A percentile compares a stretch with the other conserved stretches of the same genome.
These are phyloP conservation scores for Fonsecaea pugnacius DNA, from an alignment of 2,329 filamentous ascomycete genomes.

Conservation along the genomic window DNA sequence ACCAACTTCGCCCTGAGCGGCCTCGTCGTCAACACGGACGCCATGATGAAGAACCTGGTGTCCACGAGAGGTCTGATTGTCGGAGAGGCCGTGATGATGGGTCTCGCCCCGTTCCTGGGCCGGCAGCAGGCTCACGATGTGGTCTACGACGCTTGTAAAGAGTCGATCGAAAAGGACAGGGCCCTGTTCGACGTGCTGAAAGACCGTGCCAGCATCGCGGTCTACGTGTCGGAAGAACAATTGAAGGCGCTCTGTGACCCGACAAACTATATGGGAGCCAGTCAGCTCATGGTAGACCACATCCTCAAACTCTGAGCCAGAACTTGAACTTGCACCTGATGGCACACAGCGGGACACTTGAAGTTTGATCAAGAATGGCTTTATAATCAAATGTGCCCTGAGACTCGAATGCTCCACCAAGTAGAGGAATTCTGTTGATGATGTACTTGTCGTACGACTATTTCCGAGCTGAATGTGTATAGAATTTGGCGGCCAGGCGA, in stretches of 20 bases:
- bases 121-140: conserved; percentile 60
- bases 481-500: background rate
- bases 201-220: conserved; percentile 48
- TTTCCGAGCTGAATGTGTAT: background rate
- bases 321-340: background rate
- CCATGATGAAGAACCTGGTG: conserved; percentile 58
- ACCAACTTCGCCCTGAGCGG: conserved; percentile 59
- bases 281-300: conserved; percentile 34
- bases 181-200: conserved; percentile 51
- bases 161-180: conserved; percentile 52
- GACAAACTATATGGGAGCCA: conserved; percentile 49
- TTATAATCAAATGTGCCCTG: background rate
- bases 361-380: background rate
- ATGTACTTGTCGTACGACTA: background rate
- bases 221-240: conserved; percentile 51
- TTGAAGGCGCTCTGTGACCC: conserved; percentile 62
- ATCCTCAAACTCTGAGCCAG: conserved; percentile 14
- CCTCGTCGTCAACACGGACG: conserved; percentile 55
- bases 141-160: conserved; percentile 60
- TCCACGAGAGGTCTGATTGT: conserved; percentile 60
- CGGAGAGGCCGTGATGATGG: conserved; percentile 66
- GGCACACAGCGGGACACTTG: background rate
- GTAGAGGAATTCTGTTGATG: background rate
- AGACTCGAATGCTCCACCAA: background rate
- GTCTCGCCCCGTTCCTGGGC: conserved; percentile 57